Evolutionary conservation across 176 grass and related monocot genomes (phyloP), one percentile per base, ranked within the genome.

Genomic region (Carex cristatella): DNA sequence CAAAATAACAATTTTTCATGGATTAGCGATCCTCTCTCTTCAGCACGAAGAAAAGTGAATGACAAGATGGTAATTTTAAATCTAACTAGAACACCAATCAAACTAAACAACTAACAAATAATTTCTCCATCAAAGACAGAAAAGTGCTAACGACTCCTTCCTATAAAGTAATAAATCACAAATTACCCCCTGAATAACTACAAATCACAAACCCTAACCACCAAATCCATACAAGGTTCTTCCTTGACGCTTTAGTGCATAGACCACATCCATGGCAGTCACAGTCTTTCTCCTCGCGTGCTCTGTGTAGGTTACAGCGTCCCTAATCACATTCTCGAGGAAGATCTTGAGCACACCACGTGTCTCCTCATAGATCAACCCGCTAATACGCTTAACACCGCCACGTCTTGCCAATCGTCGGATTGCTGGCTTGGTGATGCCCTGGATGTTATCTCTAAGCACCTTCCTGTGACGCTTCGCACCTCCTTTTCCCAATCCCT

Each of bases 381-480:
- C 77, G 27, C 77, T 81, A 58, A 81, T 81, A 1, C 79, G 55
- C 79, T 88, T 88, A 23, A 88, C 86, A 15, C 86, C 86, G 4
- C 86, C 86, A 30, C 86, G 86, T 14, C 86, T 81, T 33, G 86
- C 86, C 12, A 88, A 65, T 4, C 86, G 81, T 13, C 86, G 86
- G 31, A 88, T 88, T 4, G 86, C 86, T 16, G 86, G 86, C 71
- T 88, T 88, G 70, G 86, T 88, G 70, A 88, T 88, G 57, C 86
- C 86, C 83, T 88, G 87, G 72, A 88, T 88, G 62, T 88, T 88
- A 48, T 88, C 87, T 10, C 87, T 74, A 42, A 88, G 87, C 14
- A 88, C 87, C 82, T 88, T 88, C 38, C 80, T 83, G 70, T 83
- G 84, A 9, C 65, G 40, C 55, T 73, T 63, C 10, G 84, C 84